Base-by-base conservation (phyloP, 1,139 yeast species). In the Hyphopichia wangnamkhiaoensis region DNA sequence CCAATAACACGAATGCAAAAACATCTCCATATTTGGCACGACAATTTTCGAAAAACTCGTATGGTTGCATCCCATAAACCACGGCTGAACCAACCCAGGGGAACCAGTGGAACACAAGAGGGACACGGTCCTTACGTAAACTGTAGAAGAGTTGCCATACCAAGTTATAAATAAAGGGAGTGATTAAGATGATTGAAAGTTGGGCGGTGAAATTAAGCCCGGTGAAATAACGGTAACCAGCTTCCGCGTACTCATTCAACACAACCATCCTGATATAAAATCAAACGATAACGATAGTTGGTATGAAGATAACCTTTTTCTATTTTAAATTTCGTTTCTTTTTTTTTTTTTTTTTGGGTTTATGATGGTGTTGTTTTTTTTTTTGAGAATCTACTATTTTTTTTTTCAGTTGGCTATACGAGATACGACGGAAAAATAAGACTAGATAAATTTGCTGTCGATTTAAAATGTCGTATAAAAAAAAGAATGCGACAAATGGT, bases 21-120 rank as follows among this genome's bases (percentile, higher is more conserved):
- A 88, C 87, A 61, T 93, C 97, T 48, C 98, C 98, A 58, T 91
- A 80, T 61, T 88, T 84, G 48, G 72, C 59, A 52, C 90, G 85
- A 63, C 93, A 85, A 36, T 74, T 69, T 50, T 79, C 84, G 55
- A 93, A 94, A 63, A 93, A 93, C 42, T 80, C 88, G 60, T 91
- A 93, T 15, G 98, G 98, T 50, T 84, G 83, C 84, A 83, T 85
- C 53, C 98, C 98, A 59, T 88, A 93, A 7, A 76, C 67, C 28
- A 85, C 80, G 31, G 98, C 94, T 30, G 94, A 84, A 34, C 98
- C 98, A 39, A 93, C 71, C 96, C 97, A 91, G 25, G 98, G 98
- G 47, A 93, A 71, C 85, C 91, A 84, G 70, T 93, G 85, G 60
- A 88, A 89, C 6, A 89, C 98, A 50, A 93, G 62, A 5, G 98